A percentile compares a stretch with the other conserved stretches of the same genome.
phyloP scores from a whole-genome alignment of 2,329 filamentous ascomycete species.

The Hortaea sp. region DNA sequence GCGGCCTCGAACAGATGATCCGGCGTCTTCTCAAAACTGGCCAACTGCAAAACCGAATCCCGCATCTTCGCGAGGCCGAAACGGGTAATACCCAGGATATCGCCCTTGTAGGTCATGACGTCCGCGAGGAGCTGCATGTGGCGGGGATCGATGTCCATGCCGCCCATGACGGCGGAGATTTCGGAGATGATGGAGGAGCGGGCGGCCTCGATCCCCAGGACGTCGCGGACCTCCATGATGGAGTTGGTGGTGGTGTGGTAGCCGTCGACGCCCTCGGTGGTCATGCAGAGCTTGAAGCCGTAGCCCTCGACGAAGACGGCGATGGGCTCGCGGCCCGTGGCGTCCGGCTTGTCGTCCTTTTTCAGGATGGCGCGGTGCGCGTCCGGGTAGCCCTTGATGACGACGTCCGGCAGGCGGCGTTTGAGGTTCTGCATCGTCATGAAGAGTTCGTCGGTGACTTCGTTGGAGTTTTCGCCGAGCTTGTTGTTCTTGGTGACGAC shows the following conservation, averaged over 20 bases:
- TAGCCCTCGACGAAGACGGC: slow-evolving; percentile 81
- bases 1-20: slow-evolving; percentile 96
- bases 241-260: slow-evolving; percentile 68
- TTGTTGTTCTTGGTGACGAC: slow-evolving; percentile 30
- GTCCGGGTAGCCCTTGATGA: slow-evolving; percentile 81
- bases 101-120: slow-evolving; percentile 98
- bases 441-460: slow-evolving; percentile 50
- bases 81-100: slow-evolving; percentile 89
- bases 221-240: slow-evolving; percentile 77
- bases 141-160: slow-evolving; percentile 92
- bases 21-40: slow-evolving; percentile 95
- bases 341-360: slow-evolving; percentile 56
- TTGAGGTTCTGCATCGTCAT: slow-evolving; percentile 78
- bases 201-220: slow-evolving; percentile 92
- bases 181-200: slow-evolving; percentile 80
- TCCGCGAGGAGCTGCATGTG: slow-evolving; percentile 97
- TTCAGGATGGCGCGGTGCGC: slow-evolving; percentile 82
- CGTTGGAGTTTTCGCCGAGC: slow-evolving; percentile 32
- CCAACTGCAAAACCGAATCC: slow-evolving; percentile 85
- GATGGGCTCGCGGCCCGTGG: slow-evolving; percentile 49
- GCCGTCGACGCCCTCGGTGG: slow-evolving; percentile 80
- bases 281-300: slow-evolving; percentile 81
- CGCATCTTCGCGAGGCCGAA: slow-evolving; percentile 96
- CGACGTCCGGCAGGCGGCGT: slow-evolving; percentile 68
- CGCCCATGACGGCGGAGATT: slow-evolving; percentile 79